Conservation (phyloP, 176 grass and related monocot species). For the Aechmea fasciata region DNA sequence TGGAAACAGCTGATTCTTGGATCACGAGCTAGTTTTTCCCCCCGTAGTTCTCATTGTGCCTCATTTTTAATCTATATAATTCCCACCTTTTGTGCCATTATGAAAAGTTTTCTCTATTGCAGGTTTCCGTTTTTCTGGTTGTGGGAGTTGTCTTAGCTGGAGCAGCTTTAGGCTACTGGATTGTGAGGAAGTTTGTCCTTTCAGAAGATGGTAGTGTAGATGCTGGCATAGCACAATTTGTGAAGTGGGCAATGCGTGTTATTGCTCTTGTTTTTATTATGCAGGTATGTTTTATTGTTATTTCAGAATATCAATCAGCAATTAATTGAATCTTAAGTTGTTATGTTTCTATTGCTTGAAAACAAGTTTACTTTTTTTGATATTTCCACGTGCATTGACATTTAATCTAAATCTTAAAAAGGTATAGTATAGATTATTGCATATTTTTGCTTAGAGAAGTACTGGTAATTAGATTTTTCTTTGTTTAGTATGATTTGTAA, state of each 20-base stretch:
- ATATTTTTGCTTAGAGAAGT: no score
- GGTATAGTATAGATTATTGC: no score
- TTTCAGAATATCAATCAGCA: background rate
- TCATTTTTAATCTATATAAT: background rate
- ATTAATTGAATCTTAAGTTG: background rate
- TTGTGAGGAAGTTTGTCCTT: conserved; percentile 77
- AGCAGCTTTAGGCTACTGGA: conserved; percentile 83
- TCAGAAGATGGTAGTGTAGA: conserved; percentile 79
- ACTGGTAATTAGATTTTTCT: no score
- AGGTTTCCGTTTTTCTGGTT: conserved; percentile 83
- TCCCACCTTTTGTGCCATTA: background rate
- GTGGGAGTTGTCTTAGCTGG: conserved; percentile 63
- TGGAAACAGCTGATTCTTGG: no score
- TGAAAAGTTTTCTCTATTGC: conserved; percentile 15
- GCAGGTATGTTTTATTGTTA: conserved; percentile 36
- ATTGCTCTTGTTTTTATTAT: conserved; percentile 56
- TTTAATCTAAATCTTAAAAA: no score
- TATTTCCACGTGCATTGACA: no score
- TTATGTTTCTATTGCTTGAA: background rate
- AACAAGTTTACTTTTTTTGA: background rate
- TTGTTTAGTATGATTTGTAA: no score
- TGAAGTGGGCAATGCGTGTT: conserved; percentile 87
- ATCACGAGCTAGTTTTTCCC: background rate
- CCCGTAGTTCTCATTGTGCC: background rate
- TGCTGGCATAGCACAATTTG: conserved; percentile 73